A percentile compares a stretch with the other conserved stretches of the same genome.
Evolutionary conservation across 1,139 yeast genomes (phyloP).

Genomic region (Hansenula lynferdii): DNA sequence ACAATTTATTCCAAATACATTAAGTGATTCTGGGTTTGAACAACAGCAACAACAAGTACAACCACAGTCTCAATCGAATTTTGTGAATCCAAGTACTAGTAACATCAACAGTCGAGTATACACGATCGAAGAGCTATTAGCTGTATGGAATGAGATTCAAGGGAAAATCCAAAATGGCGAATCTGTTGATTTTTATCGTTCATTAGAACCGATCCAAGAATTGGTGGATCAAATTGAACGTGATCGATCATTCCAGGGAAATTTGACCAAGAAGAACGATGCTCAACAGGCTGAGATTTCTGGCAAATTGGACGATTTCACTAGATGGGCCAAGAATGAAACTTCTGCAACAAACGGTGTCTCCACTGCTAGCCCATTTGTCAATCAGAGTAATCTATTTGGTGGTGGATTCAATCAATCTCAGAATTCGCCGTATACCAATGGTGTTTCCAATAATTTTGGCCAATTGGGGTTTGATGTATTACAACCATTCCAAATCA

Average conservation of each 20-base stretch:
- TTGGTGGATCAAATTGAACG: constrained; percentile 25
- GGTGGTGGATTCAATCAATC: constrained; percentile 6
- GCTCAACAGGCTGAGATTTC: constrained; percentile 10
- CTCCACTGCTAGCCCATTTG: constrained; percentile 9
- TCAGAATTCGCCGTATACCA: constrained; percentile 5
- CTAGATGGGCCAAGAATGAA: constrained; percentile 19
- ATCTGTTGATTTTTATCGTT: constrained; percentile 25
- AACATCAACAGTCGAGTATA: constrained; percentile 29
- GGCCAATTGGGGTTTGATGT: constrained; percentile 9
- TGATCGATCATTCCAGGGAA: constrained; percentile 28
- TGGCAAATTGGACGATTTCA: constrained; percentile 14
- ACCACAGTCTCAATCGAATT: too few relatives aligned
- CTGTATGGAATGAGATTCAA: constrained; percentile 47
- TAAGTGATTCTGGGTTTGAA: not conserved
- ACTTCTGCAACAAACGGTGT: constrained; percentile 1
- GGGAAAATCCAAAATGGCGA: constrained; percentile 22
- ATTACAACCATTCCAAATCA: constrained; percentile 38
- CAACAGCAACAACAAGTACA: too few relatives aligned
- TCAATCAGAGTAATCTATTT: not conserved
- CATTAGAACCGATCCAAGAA: constrained; percentile 24
- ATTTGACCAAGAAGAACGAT: constrained; percentile 1
- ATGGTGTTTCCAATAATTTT: constrained; percentile 3
- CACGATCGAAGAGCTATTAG: constrained; percentile 47
- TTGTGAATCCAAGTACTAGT: constrained; percentile 4
- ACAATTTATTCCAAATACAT: not conserved